Evolutionary conservation across 2,329 filamentous ascomycete species (phyloP).

Genomic region (Stagonosporopsis cucurbitacearum): DNA sequence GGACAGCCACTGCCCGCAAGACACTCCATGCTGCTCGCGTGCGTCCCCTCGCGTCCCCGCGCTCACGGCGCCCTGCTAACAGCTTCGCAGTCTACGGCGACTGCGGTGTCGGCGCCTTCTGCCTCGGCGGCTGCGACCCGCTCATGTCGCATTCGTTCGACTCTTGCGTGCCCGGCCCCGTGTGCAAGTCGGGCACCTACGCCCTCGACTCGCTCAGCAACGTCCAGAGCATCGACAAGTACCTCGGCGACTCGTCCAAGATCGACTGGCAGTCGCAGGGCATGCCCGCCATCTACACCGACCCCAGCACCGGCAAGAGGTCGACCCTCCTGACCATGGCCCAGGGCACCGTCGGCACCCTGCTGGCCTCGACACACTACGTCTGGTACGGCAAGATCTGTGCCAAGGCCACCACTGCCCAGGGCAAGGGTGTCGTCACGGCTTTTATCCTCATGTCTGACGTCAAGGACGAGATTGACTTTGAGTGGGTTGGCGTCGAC

Average conservation of each 20-base stretch:
- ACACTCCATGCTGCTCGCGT: conserved; percentile 54
- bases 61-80: conserved; percentile 29
- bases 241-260: conserved; percentile 80
- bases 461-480: conserved; percentile 98
- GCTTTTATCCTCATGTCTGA: conserved; percentile 96
- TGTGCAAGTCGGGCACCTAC: conserved; percentile 78
- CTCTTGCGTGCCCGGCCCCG: conserved; percentile 82
- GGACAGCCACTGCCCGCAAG: conserved; percentile 70
- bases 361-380: conserved; percentile 83
- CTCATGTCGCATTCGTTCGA: conserved; percentile 81
- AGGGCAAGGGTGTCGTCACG: conserved; percentile 89
- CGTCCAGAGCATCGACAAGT: conserved; percentile 75
- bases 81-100: conserved; percentile 77
- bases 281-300: conserved; percentile 69
- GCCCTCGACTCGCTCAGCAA: conserved; percentile 75
- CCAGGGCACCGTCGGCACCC: conserved; percentile 80
- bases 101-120: conserved; percentile 93
- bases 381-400: conserved; percentile 97
- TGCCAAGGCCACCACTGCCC: conserved; percentile 82
- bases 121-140: conserved; percentile 93
- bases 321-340: conserved; percentile 86
- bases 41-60: conserved; percentile 22
- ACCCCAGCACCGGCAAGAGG: conserved; percentile 44
- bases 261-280: conserved; percentile 92
- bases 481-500: conserved; percentile 88